phyloP scores from a whole-genome alignment of 192 early-diverging fungal genomes.

The Anaeromyces robustus region DNA sequence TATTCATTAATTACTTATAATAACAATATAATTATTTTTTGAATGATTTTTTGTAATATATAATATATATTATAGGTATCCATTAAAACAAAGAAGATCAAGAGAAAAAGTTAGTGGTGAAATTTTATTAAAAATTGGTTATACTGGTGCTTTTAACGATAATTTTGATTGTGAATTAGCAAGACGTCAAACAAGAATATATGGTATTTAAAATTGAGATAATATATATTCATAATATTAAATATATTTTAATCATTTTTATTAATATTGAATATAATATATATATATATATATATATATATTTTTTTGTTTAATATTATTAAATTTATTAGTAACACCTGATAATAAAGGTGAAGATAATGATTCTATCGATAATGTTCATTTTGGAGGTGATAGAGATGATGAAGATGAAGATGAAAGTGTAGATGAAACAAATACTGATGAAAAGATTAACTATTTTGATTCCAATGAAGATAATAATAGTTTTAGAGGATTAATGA shows the following conservation, averaged over 20 bases:
- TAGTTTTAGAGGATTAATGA: background rate
- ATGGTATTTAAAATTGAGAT: background rate
- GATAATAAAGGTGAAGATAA: background rate
- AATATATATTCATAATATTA: no score
- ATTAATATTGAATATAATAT: background rate
- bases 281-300: no score
- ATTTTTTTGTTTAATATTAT: no score
- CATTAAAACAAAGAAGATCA: conserved; percentile 5
- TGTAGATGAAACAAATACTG: background rate
- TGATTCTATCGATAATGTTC: background rate
- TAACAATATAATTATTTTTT: no score
- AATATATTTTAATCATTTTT: no score
- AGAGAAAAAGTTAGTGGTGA: conserved; percentile 15
- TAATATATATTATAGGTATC: conserved; percentile 3
- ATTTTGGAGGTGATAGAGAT: background rate
- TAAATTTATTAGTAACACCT: background rate
- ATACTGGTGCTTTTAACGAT: background rate
- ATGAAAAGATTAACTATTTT: background rate
- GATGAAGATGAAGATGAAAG: background rate
- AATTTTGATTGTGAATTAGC: background rate
- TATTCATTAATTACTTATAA: no score
- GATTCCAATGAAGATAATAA: background rate
- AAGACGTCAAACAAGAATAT: background rate
- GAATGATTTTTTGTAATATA: no score
- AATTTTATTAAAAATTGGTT: conserved; percentile 2